Conservation (phyloP, 495 filamentous ascomycete species). For the Penicillium antarcticum region DNA sequence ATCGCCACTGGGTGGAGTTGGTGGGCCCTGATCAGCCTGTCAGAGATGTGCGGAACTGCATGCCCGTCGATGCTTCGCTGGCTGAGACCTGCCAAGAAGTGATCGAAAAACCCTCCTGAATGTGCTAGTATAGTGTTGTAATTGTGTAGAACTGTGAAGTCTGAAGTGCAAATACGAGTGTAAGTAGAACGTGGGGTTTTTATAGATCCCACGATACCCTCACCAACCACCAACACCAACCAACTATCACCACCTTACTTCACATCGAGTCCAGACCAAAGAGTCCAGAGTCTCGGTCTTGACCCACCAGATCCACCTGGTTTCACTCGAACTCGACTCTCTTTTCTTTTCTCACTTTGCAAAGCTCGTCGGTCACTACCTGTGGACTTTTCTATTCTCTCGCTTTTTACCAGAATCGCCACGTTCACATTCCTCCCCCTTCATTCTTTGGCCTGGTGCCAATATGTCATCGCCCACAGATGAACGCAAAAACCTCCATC, state of each 20-base stretch:
- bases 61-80: not conserved
- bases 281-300: too few relatives aligned
- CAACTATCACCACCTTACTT: too few relatives aligned
- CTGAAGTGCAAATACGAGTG: too few relatives aligned
- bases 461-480: constrained; percentile 54
- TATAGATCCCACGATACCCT: too few relatives aligned
- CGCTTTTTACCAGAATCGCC: not conserved
- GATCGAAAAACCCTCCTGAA: too few relatives aligned
- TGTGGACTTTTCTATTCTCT: not conserved
- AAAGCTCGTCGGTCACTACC: too few relatives aligned
- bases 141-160: not conserved
- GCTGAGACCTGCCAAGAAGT: not conserved
- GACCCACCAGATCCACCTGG: too few relatives aligned
- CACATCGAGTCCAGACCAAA: too few relatives aligned
- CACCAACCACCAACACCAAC: too few relatives aligned
- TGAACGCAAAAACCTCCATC: constrained; percentile 30
- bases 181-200: too few relatives aligned
- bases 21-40: not conserved
- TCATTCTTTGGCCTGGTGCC: constrained; percentile 35
- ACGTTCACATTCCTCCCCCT: not conserved
- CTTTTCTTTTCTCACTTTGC: not conserved
- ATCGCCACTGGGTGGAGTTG: constrained; percentile 1
- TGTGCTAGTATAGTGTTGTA: not conserved
- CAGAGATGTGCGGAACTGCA: not conserved
- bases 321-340: too few relatives aligned